phyloP scores from a whole-genome alignment of 306 rosid species.

The Canavalia ensiformis region DNA sequence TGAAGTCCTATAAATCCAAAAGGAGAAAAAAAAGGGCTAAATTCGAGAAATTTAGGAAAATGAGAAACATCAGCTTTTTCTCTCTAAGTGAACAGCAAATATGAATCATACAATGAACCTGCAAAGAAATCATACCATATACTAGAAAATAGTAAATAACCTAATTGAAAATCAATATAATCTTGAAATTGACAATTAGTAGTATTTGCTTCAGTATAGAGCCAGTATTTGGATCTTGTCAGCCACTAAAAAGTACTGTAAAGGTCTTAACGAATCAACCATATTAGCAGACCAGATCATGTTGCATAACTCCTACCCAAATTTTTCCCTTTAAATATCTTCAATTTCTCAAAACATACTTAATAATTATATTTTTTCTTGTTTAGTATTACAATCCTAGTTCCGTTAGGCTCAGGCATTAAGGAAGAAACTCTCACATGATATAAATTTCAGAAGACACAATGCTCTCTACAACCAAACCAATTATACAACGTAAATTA shows the following conservation, averaged over 20 bases:
- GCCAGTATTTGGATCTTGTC: background rate
- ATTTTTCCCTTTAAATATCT: background rate
- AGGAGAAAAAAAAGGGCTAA: background rate
- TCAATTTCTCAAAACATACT: background rate
- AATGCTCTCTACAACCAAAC: background rate
- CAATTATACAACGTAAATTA: background rate
- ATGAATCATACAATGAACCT: background rate
- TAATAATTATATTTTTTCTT: background rate
- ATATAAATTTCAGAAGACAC: background rate
- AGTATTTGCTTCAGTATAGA: background rate
- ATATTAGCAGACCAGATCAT: background rate
- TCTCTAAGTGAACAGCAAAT: background rate
- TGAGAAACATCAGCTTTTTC: background rate
- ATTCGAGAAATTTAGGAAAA: no score
- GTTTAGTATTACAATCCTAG: background rate
- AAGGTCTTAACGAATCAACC: background rate
- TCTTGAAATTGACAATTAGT: background rate
- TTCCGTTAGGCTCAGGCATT: background rate
- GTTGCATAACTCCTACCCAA: background rate
- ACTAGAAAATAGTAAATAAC: slow-evolving; percentile 7
- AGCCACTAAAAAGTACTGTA: background rate
- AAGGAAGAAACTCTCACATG: background rate
- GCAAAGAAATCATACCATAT: background rate
- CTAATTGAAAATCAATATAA: background rate
- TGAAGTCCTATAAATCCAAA: background rate